phyloP scores from a whole-genome alignment of 495 filamentous ascomycete species.

The Talaromyces nanjingensis region DNA sequence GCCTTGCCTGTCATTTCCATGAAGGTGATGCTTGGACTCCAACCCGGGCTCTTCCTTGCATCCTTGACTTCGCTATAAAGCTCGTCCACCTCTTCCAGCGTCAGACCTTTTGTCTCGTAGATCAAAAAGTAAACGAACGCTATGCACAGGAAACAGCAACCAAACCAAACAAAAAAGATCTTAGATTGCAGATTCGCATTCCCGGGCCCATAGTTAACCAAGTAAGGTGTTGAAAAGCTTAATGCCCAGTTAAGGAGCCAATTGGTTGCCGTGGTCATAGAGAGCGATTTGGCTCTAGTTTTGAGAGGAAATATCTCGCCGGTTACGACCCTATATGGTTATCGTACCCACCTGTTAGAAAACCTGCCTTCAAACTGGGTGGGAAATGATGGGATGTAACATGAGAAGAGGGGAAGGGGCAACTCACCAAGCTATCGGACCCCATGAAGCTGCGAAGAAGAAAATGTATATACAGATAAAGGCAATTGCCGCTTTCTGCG shows the following conservation, averaged over 20 bases:
- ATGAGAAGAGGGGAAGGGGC: not conserved
- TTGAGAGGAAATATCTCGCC: conserved; percentile 63
- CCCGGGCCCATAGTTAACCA: conserved; percentile 62
- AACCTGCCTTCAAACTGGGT: too few relatives aligned
- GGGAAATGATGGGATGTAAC: not conserved
- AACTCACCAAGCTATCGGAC: conserved; percentile 52
- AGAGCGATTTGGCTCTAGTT: conserved; percentile 63
- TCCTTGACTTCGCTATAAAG: conserved; percentile 57
- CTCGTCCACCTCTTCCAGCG: conserved; percentile 78
- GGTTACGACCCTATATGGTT: conserved; percentile 41
- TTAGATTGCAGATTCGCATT: conserved; percentile 56
- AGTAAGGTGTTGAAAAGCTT: conserved; percentile 68
- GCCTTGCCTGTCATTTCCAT: not conserved
- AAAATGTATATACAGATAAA: conserved; percentile 63
- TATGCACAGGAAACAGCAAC: conserved; percentile 63
- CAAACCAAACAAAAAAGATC: conserved; percentile 71
- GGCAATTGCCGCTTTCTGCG: conserved; percentile 55
- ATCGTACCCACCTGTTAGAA: not conserved
- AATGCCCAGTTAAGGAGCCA: conserved; percentile 74
- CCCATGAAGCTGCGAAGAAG: conserved; percentile 63
- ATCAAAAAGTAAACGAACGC: conserved; percentile 69
- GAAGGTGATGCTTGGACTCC: conserved; percentile 4
- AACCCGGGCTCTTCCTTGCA: conserved; percentile 2
- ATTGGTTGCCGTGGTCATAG: conserved; percentile 72
- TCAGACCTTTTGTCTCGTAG: conserved; percentile 81